Evolutionary conservation across 1,284 basidiomycete species (phyloP).

Genomic region (Cryptococcus sp.): DNA sequence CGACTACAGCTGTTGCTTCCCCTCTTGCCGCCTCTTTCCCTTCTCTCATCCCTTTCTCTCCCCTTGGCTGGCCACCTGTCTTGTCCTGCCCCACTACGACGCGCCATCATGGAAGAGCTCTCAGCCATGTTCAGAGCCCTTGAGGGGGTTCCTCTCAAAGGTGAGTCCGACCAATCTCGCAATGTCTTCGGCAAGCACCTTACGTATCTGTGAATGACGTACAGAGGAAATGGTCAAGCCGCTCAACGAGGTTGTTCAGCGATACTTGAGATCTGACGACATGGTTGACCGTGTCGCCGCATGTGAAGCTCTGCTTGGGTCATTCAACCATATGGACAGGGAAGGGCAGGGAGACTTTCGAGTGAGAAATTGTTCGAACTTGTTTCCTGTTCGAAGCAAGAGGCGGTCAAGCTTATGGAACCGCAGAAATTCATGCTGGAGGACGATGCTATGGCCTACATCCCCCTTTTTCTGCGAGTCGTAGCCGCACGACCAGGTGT

Average conservation of each 20-base stretch:
- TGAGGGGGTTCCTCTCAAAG: no score
- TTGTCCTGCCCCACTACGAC: no score
- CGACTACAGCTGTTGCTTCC: no score
- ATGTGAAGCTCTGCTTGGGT: conserved; percentile 16
- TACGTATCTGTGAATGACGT: neutral
- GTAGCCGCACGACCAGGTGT: neutral
- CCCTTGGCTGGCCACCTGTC: no score
- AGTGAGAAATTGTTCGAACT: conserved; percentile 1
- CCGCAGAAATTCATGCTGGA: conserved; percentile 10
- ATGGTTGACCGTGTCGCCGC: conserved; percentile 6
- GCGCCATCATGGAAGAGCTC: no score
- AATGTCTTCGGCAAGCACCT: no score
- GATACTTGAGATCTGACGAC: conserved; percentile 12
- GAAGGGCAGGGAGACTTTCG: conserved; percentile 1
- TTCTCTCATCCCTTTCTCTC: no score
- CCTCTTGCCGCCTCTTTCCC: no score
- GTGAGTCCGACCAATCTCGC: no score
- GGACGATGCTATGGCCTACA: conserved; percentile 18
- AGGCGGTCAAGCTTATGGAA: no score
- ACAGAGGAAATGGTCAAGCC: conserved; percentile 2
- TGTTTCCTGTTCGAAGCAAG: no score
- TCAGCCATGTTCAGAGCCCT: no score
- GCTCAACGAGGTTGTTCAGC: conserved; percentile 13
- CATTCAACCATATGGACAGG: conserved; percentile 7
- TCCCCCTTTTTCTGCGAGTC: conserved; percentile 17